phyloP scores from a whole-genome alignment of 2,329 filamentous ascomycete genomes.

The Alternaria arbusti region DNA sequence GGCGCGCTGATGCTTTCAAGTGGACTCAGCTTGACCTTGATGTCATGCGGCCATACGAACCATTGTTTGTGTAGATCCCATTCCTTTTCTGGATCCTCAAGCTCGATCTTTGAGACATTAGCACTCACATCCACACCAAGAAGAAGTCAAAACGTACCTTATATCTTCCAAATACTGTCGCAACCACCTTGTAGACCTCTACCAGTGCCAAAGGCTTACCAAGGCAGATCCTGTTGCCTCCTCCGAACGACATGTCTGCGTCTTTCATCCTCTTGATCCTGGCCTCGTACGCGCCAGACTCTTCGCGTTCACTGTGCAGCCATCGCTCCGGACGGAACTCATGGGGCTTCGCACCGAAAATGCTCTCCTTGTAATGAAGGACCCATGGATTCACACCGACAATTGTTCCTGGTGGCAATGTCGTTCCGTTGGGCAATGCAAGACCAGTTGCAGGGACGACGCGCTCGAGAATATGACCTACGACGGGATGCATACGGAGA shows the following conservation, averaged over 20 bases:
- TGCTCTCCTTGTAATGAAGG: conserved; percentile 23
- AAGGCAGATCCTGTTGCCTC: conserved; percentile 39
- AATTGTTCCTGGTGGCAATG: conserved; percentile 39
- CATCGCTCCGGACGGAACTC: conserved; percentile 44
- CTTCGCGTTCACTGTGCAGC: conserved; percentile 29
- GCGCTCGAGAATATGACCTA: conserved; percentile 42
- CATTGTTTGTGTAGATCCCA: conserved; percentile 52
- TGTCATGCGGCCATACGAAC: conserved; percentile 50
- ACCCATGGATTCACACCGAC: conserved; percentile 45
- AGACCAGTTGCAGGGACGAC: conserved; percentile 32
- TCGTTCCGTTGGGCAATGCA: conserved; percentile 27
- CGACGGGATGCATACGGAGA: conserved; percentile 52
- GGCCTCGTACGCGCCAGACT: conserved; percentile 18
- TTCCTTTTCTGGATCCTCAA: conserved; percentile 45
- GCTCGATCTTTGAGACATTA: conserved; percentile 37
- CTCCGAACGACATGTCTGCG: conserved; percentile 40
- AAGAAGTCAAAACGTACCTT: conserved; percentile 49
- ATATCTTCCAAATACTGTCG: conserved; percentile 49
- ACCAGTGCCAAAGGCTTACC: conserved; percentile 37
- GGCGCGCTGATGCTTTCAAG: conserved; percentile 6
- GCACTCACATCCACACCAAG: not conserved
- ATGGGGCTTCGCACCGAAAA: conserved; percentile 29
- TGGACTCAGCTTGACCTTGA: conserved; percentile 33
- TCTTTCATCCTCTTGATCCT: conserved; percentile 43
- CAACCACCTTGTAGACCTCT: conserved; percentile 57